Base-by-base conservation (phyloP, 441 rosid genomes). In the Bocquillonia castaneifolia region DNA sequence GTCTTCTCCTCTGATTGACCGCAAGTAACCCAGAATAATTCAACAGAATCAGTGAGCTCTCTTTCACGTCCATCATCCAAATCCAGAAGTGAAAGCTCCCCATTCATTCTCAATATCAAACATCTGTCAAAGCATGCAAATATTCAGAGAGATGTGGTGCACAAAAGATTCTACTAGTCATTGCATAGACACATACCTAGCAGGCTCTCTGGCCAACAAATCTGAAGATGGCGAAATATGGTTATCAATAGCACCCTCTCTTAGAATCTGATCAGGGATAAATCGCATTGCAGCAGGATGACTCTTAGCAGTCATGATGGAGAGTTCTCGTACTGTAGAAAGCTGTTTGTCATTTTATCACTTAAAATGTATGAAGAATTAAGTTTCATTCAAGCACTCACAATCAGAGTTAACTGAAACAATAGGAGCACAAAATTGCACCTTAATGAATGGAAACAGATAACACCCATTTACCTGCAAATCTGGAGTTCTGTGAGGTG, bases 321-420 rank as follows among this genome's bases (percentile, higher is more conserved):
- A 92, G 74, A 95, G 89, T 82, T 95, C 99, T 71, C 99, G 91
- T 84, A 95, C 99, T 92, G 98, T 92, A 87, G 98, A 95, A 89
- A 92, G 98, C 99, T 95, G 97, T 95, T 92, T 81, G 98, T 92
- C 99, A 95, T 90, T 88, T 94, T 82, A 92, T 90, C 90, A 94
- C 96, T 94, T 94, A 82, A 86, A 87, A 87, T 78, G 83, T 75
- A 90, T 82, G 85, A 81, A 81, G 76, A 76, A 82, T 69, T 80
- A 77, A 72, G 67, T 70, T 68, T 72, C 55, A 65, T 59, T 39
- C 59, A 68, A 78, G 77, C 75, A 78, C 57, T 62, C 62, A 40
- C 64, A 63, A 55, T 50, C 15, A 68, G 47, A 65, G 70, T 71
- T 58, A 45, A 64, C 31, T 66, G 58, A 76, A 74, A 77, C 55